Evolutionary conservation across 176 grass and related monocot genomes (phyloP).

Genomic region (Avena atlantica): DNA sequence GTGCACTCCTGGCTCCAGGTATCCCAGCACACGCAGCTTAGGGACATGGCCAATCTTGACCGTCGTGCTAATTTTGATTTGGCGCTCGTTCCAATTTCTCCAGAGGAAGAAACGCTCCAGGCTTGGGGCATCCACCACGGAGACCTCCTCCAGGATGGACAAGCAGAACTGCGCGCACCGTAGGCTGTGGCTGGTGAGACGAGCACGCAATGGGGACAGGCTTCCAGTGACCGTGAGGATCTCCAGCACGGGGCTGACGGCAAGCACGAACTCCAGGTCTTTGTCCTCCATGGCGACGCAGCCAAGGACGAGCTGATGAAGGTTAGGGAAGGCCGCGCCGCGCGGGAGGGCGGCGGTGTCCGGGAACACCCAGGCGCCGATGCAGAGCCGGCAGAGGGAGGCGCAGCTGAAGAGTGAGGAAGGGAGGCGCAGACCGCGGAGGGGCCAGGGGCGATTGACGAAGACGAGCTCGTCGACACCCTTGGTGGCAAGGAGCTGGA

Average conservation of each 20-base stretch:
- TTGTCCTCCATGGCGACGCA: neutral
- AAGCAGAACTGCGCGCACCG: conserved; percentile 26
- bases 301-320: neutral
- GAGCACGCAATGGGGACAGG: neutral
- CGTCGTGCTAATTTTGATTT: neutral
- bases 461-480: conserved; percentile 27
- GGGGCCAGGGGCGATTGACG: conserved; percentile 11
- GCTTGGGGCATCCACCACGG: neutral
- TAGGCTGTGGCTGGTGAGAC: conserved; percentile 35
- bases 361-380: conserved; percentile 27
- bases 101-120: conserved; percentile 36
- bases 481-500: conserved; percentile 31
- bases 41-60: conserved; percentile 31
- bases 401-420: conserved; percentile 14
- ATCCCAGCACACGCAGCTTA: conserved; percentile 2
- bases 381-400: conserved; percentile 29
- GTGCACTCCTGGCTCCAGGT: conserved; percentile 1
- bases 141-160: neutral
- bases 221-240: neutral
- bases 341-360: neutral
- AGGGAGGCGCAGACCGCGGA: neutral
- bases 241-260: conserved; percentile 25
- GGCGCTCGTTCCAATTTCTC: neutral
- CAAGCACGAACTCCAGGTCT: conserved; percentile 28
- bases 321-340: neutral